Evolutionary conservation across 2,329 filamentous ascomycete species (phyloP).

Genomic region (Alternaria conjuncta): DNA sequence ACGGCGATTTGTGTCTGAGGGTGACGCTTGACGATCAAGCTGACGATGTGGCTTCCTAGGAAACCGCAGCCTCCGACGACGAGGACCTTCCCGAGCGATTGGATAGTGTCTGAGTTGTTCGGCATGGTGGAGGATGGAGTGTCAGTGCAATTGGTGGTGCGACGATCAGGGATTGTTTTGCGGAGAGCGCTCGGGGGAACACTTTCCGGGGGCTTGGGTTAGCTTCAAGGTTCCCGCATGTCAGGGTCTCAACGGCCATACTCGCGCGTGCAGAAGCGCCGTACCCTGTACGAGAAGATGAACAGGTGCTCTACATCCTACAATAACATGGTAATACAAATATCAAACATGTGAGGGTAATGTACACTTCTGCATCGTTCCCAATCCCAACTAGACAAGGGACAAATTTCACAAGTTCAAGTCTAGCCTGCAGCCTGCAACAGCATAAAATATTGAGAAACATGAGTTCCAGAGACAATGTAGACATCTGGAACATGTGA

Average conservation of each 20-base stretch:
- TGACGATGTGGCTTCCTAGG: slow-evolving; percentile 59
- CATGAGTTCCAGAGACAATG: neutral
- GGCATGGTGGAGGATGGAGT: slow-evolving; percentile 23
- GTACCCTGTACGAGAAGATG: neutral
- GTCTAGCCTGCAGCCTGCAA: neutral
- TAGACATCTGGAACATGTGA: neutral
- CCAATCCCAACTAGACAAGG: neutral
- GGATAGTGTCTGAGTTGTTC: slow-evolving; percentile 18
- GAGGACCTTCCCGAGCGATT: slow-evolving; percentile 54
- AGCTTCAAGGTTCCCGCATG: slow-evolving; percentile 13
- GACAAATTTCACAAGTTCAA: neutral
- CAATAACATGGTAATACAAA: neutral
- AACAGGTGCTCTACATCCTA: neutral
- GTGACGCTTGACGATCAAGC: slow-evolving; percentile 50
- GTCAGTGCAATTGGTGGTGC: slow-evolving; percentile 15
- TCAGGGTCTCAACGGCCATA: slow-evolving; percentile 15
- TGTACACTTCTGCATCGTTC: neutral
- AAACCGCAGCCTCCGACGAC: slow-evolving; percentile 61
- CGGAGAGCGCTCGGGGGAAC: slow-evolving; percentile 24
- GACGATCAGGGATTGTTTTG: slow-evolving; percentile 16
- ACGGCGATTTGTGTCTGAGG: slow-evolving; percentile 55
- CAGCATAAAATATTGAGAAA: neutral
- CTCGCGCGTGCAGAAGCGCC: neutral
- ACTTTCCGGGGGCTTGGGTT: slow-evolving; percentile 16
- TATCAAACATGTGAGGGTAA: neutral